phyloP scores from a whole-genome alignment of 176 grass and related monocot species.

The Tuctoria greenei region DNA sequence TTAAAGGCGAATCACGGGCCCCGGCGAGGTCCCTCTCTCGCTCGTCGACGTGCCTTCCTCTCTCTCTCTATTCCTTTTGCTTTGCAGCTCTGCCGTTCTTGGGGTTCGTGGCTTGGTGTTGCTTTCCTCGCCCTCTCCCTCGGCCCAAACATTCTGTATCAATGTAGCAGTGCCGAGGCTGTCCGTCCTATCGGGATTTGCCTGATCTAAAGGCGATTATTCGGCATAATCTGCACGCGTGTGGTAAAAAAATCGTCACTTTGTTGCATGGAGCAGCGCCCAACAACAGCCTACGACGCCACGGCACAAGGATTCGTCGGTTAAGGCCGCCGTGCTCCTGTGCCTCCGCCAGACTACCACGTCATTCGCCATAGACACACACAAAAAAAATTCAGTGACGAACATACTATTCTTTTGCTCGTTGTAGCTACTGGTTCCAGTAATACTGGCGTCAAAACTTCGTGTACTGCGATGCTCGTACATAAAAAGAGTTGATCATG shows the following conservation, averaged over 20 bases:
- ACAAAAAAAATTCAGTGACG: background rate
- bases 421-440: background rate
- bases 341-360: background rate
- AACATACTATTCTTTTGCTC: too few relatives aligned
- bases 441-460: background rate
- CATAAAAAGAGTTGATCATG: background rate
- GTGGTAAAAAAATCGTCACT: constrained; percentile 43
- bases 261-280: constrained; percentile 29
- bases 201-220: constrained; percentile 57
- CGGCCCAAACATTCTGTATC: background rate
- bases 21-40: constrained; percentile 28
- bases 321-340: background rate
- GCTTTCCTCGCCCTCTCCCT: constrained; percentile 4
- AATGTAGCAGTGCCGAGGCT: background rate
- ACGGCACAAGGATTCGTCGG: background rate
- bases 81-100: constrained; percentile 44
- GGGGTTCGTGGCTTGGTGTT: constrained; percentile 31
- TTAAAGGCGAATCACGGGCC: constrained; percentile 60
- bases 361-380: background rate
- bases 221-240: constrained; percentile 48
- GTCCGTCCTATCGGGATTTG: constrained; percentile 46
- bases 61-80: constrained; percentile 47
- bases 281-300: background rate
- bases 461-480: background rate
- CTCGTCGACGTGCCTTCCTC: background rate